These are phyloP conservation scores for Naganishia onofrii DNA, from an alignment of 768 basidiomycete species.

Conservation along the genomic window DNA sequence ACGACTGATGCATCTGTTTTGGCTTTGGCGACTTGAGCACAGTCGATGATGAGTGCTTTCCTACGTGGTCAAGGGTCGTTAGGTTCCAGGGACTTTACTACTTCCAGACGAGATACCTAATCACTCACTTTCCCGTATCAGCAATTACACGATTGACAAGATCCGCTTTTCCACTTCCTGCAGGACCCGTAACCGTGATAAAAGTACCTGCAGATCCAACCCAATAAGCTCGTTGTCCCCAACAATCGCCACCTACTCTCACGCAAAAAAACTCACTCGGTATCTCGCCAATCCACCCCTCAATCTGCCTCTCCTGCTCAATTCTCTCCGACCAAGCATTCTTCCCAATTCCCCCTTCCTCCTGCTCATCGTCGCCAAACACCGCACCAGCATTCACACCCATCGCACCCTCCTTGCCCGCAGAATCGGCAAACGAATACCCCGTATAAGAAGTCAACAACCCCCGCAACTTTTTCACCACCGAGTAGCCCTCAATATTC, in stretches of 20 bases:
- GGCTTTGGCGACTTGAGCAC: constrained; percentile 65
- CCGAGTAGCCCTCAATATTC: constrained; percentile 65
- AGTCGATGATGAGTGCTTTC: constrained; percentile 76
- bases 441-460: constrained; percentile 35
- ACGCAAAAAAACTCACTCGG: constrained; percentile 60
- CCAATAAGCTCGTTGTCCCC: background rate
- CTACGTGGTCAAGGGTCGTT: constrained; percentile 52
- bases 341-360: constrained; percentile 39
- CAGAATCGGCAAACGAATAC: constrained; percentile 31
- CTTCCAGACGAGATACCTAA: background rate
- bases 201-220: constrained; percentile 47
- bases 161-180: constrained; percentile 54
- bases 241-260: background rate
- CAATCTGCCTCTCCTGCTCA: constrained; percentile 68
- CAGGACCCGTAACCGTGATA: constrained; percentile 54
- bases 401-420: constrained; percentile 10
- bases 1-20: constrained; percentile 65
- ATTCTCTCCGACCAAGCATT: constrained; percentile 79
- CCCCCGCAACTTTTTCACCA: constrained; percentile 68
- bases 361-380: constrained; percentile 11
- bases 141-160: constrained; percentile 51
- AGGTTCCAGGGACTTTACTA: background rate
- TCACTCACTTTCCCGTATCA: constrained; percentile 46
- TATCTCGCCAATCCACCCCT: constrained; percentile 70
- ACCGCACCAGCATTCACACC: constrained; percentile 1